Base-by-base conservation (phyloP, 2,329 filamentous ascomycete species). In the Neofusicoccum umdonicola region DNA sequence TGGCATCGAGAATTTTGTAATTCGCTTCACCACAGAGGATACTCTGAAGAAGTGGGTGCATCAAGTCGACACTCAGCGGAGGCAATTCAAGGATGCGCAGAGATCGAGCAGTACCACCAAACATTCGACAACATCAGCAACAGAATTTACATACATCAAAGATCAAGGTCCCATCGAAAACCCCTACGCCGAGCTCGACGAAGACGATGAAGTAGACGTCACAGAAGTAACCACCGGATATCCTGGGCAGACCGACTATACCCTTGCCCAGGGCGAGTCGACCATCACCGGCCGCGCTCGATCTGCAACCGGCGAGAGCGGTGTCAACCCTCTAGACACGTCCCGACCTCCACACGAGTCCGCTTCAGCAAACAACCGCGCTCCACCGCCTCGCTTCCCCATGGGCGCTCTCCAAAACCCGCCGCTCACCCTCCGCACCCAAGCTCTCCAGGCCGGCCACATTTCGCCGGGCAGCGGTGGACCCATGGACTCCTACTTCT, bases 1-100 rank as follows among this genome's bases (percentile, higher is more conserved):
- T 0, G 92, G 92, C 3, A 92, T 97, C 37, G 94, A 99, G 75
- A 97, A 96, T 73, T 98, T 99, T 76, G 89, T 94, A 71, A 96
- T 99, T 74, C 91, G 92, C 69, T 98, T 97, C 77, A 85, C 87
- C 58, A 95, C 94, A 66, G 95, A 99, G 76, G 93, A 97, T 69
- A 88, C 85, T 13, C 93, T 98, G 88, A 93, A 90, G 78, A 97
- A 94, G 74, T 99, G 95, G 95, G 89, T 90, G 34, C 82, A 83
- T 8, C 88, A 91, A 45, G 87, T 97, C 31, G 91, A 96, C 69
- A 83, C 80, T 2, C 93, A 97, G 77, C 85, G 92, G 66, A 77
- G 81, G 50, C 77, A 81, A 8, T 82, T 81, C 71, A 76, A 77
- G 65, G 81, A 84, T 42, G 70, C 79, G 87, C 52, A 60, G n/a